Evolutionary conservation across 352 stramenopile species (phyloP), one percentile per base, ranked within the genome.

Genomic region (Phytophthora citricola): DNA sequence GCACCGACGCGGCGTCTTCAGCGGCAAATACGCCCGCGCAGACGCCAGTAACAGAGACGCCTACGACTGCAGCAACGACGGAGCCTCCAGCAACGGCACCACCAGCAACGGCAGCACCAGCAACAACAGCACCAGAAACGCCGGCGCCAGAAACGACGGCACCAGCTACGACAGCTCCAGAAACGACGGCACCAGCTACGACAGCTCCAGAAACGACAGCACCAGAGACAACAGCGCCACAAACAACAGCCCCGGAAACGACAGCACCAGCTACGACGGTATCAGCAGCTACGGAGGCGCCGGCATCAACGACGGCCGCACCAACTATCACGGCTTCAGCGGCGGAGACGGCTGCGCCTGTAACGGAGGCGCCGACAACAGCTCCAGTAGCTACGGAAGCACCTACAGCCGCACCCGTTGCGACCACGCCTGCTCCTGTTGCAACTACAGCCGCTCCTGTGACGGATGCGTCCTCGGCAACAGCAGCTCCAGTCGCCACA

Each of bases 61-160:
- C 64, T 10, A 12, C 44, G n/a, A 57, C 34, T 3, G 59, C 52
- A n/a, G 47, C 38, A 36, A 22, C 14, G 26, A 60, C 50, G 12
- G 55, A 58, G 17, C 20, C 12, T 17, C 52, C 66, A 31, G 36
- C 36, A 29, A 41, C 48, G 17, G 41, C 47, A n/a, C 58, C 61
- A 40, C 63, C 50, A 9, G 12, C 36, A 31, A 15, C 10, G 31
- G 5, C 29, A 49, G 32, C 46, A 15, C 50, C 45, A 20, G 17
- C 17, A 20, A 20, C 17, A 20, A 20, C 17, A 20, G 17, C 17
- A 20, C 17, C 17, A 20, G 17, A 20, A 20, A 20, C 17, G 17
- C 17, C 17, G 17, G 17, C 17, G 17, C 17, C 17, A 20, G 17
- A 20, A 20, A 20, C 17, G 17, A 17, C 17, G 17, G 63, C 61